Evolutionary conservation across 1,284 basidiomycete genomes (phyloP).

Genomic region (Papiliotrema terrestris): DNA sequence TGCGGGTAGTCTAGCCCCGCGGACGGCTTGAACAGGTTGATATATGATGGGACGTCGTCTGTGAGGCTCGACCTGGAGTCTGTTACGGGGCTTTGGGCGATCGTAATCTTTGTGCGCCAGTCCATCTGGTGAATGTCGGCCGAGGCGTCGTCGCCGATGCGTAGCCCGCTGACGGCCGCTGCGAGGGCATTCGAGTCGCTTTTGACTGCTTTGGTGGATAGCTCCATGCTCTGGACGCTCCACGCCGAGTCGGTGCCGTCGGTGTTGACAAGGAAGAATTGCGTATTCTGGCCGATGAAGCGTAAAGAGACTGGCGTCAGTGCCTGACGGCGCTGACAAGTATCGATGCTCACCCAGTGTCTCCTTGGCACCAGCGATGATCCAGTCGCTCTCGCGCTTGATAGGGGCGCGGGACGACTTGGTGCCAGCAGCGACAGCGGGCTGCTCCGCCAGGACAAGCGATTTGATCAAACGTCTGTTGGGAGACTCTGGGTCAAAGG

Average conservation of each 20-base stretch:
- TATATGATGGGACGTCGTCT: conserved; percentile 32
- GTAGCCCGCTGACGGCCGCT: conserved; percentile 52
- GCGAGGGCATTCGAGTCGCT: conserved; percentile 25
- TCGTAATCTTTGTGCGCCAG: conserved; percentile 34
- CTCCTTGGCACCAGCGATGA: conserved; percentile 50
- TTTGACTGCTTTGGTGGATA: conserved; percentile 50
- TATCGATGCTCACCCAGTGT: conserved; percentile 32
- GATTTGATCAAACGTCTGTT: conserved; percentile 19
- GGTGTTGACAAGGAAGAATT: conserved; percentile 54
- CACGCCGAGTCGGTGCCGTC: conserved; percentile 58
- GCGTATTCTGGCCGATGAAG: conserved; percentile 63
- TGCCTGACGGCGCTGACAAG: not conserved
- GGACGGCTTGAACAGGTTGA: conserved; percentile 45
- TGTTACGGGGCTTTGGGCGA: conserved; percentile 4
- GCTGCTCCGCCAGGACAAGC: conserved; percentile 18
- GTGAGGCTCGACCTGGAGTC: not conserved
- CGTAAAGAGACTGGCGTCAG: conserved; percentile 62
- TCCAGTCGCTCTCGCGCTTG: conserved; percentile 43
- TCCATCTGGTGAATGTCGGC: conserved; percentile 38
- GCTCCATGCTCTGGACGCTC: conserved; percentile 57
- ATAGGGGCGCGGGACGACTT: conserved; percentile 2
- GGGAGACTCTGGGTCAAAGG: conserved; percentile 19
- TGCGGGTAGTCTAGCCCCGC: conserved; percentile 13
- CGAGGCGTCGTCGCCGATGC: conserved; percentile 39
- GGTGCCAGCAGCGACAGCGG: not conserved